Evolutionary conservation across 1,284 basidiomycete genomes (phyloP).

Genomic region (Athelia psychrophila): DNA sequence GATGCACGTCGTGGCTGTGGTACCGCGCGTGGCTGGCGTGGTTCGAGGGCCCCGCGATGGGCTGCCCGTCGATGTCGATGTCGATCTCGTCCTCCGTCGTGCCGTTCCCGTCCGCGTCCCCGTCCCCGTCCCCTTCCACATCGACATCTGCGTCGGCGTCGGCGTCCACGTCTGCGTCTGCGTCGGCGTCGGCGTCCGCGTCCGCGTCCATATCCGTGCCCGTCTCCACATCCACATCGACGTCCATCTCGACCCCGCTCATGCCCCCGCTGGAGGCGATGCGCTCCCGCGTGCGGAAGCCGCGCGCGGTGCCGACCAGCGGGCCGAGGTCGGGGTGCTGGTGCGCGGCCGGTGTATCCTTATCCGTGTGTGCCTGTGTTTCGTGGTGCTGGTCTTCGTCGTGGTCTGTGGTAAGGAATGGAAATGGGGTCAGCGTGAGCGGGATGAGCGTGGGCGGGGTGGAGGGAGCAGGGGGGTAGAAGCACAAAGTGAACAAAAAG

Average conservation of each 20-base stretch:
- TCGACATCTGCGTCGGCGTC: slow-evolving; percentile 15
- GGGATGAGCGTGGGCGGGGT: no score
- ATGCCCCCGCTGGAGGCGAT: slow-evolving; percentile 54
- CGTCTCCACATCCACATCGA: slow-evolving; percentile 6
- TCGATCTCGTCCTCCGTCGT: slow-evolving; percentile 18
- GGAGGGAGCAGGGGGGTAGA: neutral
- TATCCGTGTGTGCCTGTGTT: no score
- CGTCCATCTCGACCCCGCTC: slow-evolving; percentile 57
- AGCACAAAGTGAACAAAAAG: neutral
- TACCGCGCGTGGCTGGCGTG: no score
- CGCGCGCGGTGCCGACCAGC: slow-evolving; percentile 63
- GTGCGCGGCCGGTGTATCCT: no score
- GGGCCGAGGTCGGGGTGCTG: slow-evolving; percentile 73
- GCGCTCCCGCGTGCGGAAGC: slow-evolving; percentile 60
- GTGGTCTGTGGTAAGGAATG: no score
- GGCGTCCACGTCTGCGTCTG: neutral
- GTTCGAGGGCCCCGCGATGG: neutral
- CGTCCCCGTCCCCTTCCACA: slow-evolving; percentile 17
- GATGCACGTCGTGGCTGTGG: no score
- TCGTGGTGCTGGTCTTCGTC: no score
- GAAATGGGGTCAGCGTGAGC: no score
- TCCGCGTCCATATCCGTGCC: slow-evolving; percentile 17
- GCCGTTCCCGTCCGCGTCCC: slow-evolving; percentile 26
- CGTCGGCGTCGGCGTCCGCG: slow-evolving; percentile 5
- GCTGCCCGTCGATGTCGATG: slow-evolving; percentile 9